Evolutionary conservation across 495 filamentous ascomycete genomes (phyloP).

Genomic region (Hypoxylon perforatum): DNA sequence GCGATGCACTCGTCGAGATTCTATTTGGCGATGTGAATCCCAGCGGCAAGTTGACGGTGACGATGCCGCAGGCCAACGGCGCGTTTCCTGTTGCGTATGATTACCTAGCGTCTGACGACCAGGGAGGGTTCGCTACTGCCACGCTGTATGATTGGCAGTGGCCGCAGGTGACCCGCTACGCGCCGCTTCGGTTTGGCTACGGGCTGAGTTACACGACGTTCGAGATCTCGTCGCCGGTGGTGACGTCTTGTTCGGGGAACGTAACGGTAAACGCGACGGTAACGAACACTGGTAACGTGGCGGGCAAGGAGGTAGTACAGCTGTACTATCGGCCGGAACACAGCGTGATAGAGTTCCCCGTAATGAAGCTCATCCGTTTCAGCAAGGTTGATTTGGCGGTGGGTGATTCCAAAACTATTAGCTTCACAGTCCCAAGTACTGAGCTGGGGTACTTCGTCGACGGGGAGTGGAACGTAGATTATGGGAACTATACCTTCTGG

Average conservation of each 20-base stretch:
- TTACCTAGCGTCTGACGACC: conserved; percentile 18
- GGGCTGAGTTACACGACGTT: conserved; percentile 79
- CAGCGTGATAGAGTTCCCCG: conserved; percentile 70
- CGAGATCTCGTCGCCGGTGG: conserved; percentile 63
- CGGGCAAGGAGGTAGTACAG: conserved; percentile 77
- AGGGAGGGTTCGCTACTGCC: conserved; percentile 14
- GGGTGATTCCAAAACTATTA: conserved; percentile 63
- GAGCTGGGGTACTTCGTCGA: conserved; percentile 36
- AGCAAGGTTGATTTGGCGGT: conserved; percentile 69
- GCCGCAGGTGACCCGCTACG: conserved; percentile 33
- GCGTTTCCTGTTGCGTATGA: conserved; percentile 21
- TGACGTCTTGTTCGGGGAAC: conserved; percentile 67
- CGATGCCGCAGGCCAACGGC: conserved; percentile 24
- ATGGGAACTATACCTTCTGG: conserved; percentile 34
- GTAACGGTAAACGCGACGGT: conserved; percentile 65
- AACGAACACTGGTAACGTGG: conserved; percentile 69
- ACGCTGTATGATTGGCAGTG: conserved; percentile 19
- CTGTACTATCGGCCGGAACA: conserved; percentile 76
- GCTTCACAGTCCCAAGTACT: conserved; percentile 66
- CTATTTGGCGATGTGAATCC: conserved; percentile 33
- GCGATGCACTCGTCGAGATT: conserved; percentile 23
- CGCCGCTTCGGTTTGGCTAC: conserved; percentile 73
- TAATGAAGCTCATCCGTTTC: conserved; percentile 74
- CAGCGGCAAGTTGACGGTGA: conserved; percentile 36
- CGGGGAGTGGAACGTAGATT: conserved; percentile 24